Evolutionary conservation across 257 asterid species (phyloP).

Genomic region (Salvia miltiorrhiza): DNA sequence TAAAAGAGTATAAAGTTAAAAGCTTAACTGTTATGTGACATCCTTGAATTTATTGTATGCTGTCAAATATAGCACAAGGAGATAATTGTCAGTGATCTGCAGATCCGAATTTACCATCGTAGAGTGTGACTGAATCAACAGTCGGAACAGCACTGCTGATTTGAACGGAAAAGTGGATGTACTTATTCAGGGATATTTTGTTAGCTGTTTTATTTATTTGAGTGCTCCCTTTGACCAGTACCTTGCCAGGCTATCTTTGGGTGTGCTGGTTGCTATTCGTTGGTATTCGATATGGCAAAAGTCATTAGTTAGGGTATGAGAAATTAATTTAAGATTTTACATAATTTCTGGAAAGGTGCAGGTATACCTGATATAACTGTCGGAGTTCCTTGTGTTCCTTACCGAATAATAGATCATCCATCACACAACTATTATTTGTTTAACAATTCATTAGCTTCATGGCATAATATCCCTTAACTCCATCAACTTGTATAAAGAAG

Average conservation of each 20-base stretch:
- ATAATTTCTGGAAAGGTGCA: background rate
- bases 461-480: background rate
- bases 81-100: background rate
- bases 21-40: background rate
- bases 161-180: background rate
- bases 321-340: background rate
- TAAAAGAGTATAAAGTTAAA: background rate
- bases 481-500: background rate
- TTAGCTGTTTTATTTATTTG: background rate
- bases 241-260: background rate
- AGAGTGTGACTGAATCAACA: background rate
- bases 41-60: conserved; percentile 10
- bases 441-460: background rate
- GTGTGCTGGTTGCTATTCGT: background rate
- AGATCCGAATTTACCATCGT: background rate
- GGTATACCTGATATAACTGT: background rate
- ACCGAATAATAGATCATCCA: background rate
- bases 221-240: background rate
- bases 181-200: background rate
- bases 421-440: background rate
- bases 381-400: background rate
- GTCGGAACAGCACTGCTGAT: background rate
- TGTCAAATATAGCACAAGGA: background rate
- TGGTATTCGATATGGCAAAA: background rate
- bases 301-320: background rate